phyloP scores from a whole-genome alignment of 345 rosid species.

The Pistacia integerrima region DNA sequence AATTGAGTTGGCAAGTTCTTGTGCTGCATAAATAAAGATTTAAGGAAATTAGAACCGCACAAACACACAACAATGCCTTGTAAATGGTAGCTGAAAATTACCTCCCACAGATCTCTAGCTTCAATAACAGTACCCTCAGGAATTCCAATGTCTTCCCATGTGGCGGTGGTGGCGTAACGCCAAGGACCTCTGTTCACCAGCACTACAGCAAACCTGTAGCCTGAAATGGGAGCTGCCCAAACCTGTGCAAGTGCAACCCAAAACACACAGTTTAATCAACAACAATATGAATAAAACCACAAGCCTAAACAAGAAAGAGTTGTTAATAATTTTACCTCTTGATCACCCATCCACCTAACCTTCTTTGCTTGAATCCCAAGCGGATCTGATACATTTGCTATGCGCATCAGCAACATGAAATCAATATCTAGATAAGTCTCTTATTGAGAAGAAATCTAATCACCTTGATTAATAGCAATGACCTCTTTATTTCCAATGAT shows the following conservation, averaged over 20 bases:
- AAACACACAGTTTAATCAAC: not conserved
- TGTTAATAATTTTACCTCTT: constrained; percentile 47
- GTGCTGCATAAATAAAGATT: constrained; percentile 51
- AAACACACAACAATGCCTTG: not conserved
- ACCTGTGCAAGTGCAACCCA: constrained; percentile 32
- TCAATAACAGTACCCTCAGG: constrained; percentile 37
- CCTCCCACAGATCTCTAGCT: constrained; percentile 81
- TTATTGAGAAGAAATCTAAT: not conserved
- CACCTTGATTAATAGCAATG: constrained; percentile 81
- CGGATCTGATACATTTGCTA: constrained; percentile 42
- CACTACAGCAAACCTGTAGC: constrained; percentile 51
- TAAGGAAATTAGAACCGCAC: too few relatives aligned
- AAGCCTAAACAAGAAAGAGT: not conserved
- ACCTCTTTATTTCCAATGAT: constrained; percentile 72
- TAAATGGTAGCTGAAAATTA: constrained; percentile 14
- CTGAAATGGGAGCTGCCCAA: constrained; percentile 73
- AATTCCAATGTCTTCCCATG: constrained; percentile 73
- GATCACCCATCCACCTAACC: constrained; percentile 56
- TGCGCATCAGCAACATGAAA: not conserved
- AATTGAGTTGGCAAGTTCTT: constrained; percentile 47
- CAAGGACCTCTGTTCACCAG: constrained; percentile 56
- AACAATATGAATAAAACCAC: not conserved
- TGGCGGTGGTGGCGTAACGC: constrained; percentile 44
- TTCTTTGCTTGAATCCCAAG: constrained; percentile 84
- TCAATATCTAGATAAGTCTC: not conserved